Base-by-base conservation (phyloP, 129 eudicot genomes). In the Centrapalus pauciflorus region DNA sequence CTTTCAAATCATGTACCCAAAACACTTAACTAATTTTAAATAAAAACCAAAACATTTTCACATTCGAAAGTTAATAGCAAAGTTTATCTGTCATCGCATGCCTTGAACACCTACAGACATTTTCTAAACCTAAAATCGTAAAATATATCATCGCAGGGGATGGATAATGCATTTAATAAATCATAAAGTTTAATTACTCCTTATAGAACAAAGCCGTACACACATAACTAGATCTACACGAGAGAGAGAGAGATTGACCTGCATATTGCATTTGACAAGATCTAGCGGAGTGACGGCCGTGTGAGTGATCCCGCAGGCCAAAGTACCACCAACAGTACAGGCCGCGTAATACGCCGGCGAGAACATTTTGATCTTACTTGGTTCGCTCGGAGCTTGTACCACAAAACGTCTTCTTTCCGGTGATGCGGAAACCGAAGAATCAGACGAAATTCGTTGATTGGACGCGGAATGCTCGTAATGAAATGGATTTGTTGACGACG, bases 251-350 rank as follows among this genome's bases (percentile, higher is more conserved):
- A 70, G 27, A 3, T 7, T 30, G 54, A 82, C 97, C 97, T 91
- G 97, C 97, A 91, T 91, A 28, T 91, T 91, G 69, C 96, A 85
- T 64, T 92, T 92, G 73, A 92, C 87, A 55, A 92, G 78, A 88
- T 92, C 98, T 16, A 92, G 81, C 30, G 98, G 98, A 45, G 98
- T 92, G 55, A 88, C 75, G 32, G 90, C 87, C 64, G 64, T 83
- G 65, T 92, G 98, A 72, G 98, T 85, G 20, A 70, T 61, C 25
- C 96, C 88, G 33, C 95, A 85, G 55, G 87, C 69, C 27, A 88
- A 59, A 13, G 72, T 64, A 46, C 98, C 98, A 21, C 90, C 96
- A 10, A 56, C 71, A 0, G 95, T 77, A 64, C 95, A 85, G 1
- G 88, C 98, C 0, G 90, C 87, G 13, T 91, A 91, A 40, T 43